These are phyloP conservation scores for Rhynchospora breviuscula DNA, from an alignment of 176 grass and related monocot genomes.

Conservation along the genomic window DNA sequence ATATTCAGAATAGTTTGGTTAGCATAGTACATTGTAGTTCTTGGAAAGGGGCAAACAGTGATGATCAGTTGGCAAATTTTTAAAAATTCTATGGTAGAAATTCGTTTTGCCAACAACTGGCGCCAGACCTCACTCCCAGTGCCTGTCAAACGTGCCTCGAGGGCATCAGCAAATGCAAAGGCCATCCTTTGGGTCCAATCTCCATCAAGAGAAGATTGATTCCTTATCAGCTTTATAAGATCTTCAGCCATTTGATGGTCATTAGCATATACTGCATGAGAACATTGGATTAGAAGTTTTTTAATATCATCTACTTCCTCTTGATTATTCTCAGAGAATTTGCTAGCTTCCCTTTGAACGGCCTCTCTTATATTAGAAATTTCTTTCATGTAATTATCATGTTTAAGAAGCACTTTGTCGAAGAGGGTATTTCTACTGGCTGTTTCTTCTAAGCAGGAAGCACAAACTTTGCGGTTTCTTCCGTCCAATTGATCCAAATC, in stretches of 20 bases:
- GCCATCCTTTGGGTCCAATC: conserved; percentile 52
- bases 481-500: conserved; percentile 41
- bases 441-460: conserved; percentile 19
- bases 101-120: conserved; percentile 18
- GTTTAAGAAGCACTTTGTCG: conserved; percentile 42
- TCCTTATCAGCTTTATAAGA: conserved; percentile 39
- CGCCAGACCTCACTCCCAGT: conserved; percentile 44
- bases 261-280: conserved; percentile 39
- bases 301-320: conserved; percentile 43
- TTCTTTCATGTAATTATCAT: conserved; percentile 23
- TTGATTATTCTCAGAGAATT: conserved; percentile 30
- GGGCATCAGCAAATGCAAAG: conserved; percentile 38
- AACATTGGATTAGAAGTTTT: conserved; percentile 45
- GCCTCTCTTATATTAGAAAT: not conserved
- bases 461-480: conserved; percentile 40
- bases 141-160: conserved; percentile 52
- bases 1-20: conserved; percentile 43
- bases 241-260: conserved; percentile 36
- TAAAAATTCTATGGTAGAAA: conserved; percentile 14
- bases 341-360: not conserved
- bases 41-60: conserved; percentile 32
- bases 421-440: conserved; percentile 30
- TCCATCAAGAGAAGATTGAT: conserved; percentile 37
- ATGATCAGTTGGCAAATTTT: conserved; percentile 38
- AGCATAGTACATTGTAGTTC: conserved; percentile 39